Percentiles rank a stretch among this genome's conserved stretches.
These are phyloP conservation scores for Stachybotrys chartarum DNA, from an alignment of 2,329 filamentous ascomycete genomes.

Conservation along the genomic window DNA sequence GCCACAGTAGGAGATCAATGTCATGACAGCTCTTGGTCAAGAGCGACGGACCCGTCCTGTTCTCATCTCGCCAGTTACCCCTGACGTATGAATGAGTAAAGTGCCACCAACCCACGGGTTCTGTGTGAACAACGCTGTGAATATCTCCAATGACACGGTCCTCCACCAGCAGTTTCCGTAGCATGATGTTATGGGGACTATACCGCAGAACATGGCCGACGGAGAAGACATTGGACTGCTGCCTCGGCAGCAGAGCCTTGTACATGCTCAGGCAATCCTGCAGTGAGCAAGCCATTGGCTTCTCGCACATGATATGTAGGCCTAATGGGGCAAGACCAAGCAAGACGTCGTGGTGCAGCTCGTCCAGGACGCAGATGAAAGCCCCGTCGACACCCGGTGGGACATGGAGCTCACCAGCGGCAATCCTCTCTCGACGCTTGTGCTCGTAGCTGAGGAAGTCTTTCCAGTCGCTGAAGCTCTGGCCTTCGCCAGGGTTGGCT, in stretches of 20 bases:
- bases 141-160: constrained; percentile 76
- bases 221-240: constrained; percentile 57
- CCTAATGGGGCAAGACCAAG: constrained; percentile 61
- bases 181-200: constrained; percentile 81
- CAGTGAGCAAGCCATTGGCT: constrained; percentile 78
- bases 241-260: constrained; percentile 38
- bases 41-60: constrained; percentile 69
- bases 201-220: constrained; percentile 93
- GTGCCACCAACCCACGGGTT: constrained; percentile 95
- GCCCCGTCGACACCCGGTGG: constrained; percentile 53
- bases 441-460: constrained; percentile 70
- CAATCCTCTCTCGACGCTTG: constrained; percentile 46
- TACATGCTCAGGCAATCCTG: constrained; percentile 73
- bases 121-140: constrained; percentile 80
- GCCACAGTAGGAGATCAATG: constrained; percentile 87
- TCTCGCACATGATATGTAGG: constrained; percentile 90
- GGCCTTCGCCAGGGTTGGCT: constrained; percentile 43
- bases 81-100: constrained; percentile 86
- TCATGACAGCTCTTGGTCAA: constrained; percentile 96
- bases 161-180: constrained; percentile 70
- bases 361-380: constrained; percentile 69
- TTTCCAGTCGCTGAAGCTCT: constrained; percentile 67
- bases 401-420: constrained; percentile 37
- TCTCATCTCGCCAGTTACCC: constrained; percentile 87
- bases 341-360: constrained; percentile 79